These are phyloP conservation scores for Paraleonurus japonicus DNA, from an alignment of 257 asterid genomes.

Conservation along the genomic window DNA sequence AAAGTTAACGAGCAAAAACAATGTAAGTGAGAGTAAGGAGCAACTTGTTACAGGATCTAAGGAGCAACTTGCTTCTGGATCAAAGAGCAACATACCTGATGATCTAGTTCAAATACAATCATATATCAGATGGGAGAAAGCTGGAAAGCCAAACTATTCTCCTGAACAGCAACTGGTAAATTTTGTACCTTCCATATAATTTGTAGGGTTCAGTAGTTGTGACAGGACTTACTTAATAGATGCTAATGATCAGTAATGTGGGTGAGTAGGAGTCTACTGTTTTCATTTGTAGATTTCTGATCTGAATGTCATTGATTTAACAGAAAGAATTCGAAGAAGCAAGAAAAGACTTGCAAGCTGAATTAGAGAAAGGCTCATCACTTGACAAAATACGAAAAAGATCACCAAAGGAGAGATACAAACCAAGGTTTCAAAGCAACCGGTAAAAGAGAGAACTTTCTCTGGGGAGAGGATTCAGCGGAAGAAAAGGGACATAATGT, in stretches of 20 bases:
- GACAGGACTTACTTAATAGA: slow-evolving; percentile 9
- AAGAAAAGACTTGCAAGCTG: slow-evolving; percentile 73
- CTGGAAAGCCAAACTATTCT: slow-evolving; percentile 85
- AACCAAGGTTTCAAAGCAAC: slow-evolving; percentile 60
- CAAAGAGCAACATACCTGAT: slow-evolving; percentile 56
- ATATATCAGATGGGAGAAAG: slow-evolving; percentile 83
- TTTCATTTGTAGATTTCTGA: slow-evolving; percentile 19
- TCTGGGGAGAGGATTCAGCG: slow-evolving; percentile 65
- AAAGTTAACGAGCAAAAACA: slow-evolving; percentile 53
- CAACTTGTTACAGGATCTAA: slow-evolving; percentile 32
- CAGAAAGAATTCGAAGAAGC: slow-evolving; percentile 94
- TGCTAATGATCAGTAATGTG: not conserved
- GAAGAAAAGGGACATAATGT: slow-evolving; percentile 72
- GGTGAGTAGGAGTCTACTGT: slow-evolving; percentile 13
- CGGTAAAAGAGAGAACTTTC: slow-evolving; percentile 34
- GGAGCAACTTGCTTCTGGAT: slow-evolving; percentile 42
- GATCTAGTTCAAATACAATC: slow-evolving; percentile 82
- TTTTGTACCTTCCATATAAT: slow-evolving; percentile 24
- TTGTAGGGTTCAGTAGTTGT: slow-evolving; percentile 16
- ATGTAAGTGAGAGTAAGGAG: slow-evolving; percentile 42
- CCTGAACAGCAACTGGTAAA: slow-evolving; percentile 75
- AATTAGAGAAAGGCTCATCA: slow-evolving; percentile 68
- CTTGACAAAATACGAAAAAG: slow-evolving; percentile 58
- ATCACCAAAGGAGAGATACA: slow-evolving; percentile 63
- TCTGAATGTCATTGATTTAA: slow-evolving; percentile 26